phyloP scores from a whole-genome alignment of 2,329 filamentous ascomycete genomes.

The Stagonosporopsis rhizophila region DNA sequence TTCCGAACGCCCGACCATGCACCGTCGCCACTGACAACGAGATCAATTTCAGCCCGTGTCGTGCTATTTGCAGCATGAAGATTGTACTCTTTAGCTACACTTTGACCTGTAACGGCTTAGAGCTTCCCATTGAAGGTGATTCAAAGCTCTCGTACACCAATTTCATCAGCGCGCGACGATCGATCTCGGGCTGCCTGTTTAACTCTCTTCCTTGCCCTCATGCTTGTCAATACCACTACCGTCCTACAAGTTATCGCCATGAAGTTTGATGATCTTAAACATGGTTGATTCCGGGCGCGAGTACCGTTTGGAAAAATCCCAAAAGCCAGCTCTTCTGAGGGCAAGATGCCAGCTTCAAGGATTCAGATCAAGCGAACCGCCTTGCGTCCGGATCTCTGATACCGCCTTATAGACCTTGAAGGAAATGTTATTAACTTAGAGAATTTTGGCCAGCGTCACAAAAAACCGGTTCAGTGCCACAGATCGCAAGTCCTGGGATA shows the following conservation, averaged over 20 bases:
- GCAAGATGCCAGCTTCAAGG: constrained; percentile 59
- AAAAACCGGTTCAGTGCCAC: constrained; percentile 53
- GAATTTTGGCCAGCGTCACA: constrained; percentile 61
- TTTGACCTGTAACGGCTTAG: constrained; percentile 37
- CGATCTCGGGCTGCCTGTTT: constrained; percentile 56
- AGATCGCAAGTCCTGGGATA: constrained; percentile 44
- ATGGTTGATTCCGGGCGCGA: constrained; percentile 63
- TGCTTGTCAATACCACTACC: constrained; percentile 44
- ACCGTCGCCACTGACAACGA: constrained; percentile 59
- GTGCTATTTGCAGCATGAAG: constrained; percentile 43
- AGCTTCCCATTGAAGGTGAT: constrained; percentile 42
- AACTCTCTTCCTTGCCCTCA: constrained; percentile 41
- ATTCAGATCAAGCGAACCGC: constrained; percentile 60
- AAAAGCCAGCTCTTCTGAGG: constrained; percentile 59
- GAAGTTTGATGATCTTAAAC: constrained; percentile 55
- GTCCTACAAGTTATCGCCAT: constrained; percentile 41
- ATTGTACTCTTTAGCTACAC: constrained; percentile 22
- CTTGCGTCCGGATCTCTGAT: constrained; percentile 44
- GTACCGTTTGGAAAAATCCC: constrained; percentile 58
- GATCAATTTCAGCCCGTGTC: constrained; percentile 47
- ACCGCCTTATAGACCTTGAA: constrained; percentile 57
- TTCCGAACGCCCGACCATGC: constrained; percentile 53
- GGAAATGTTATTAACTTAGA: constrained; percentile 56
- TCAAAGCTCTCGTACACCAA: constrained; percentile 54
- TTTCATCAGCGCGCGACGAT: constrained; percentile 50